Conservation (phyloP, 257 asterid genomes). For the Gentiana straminea region DNA sequence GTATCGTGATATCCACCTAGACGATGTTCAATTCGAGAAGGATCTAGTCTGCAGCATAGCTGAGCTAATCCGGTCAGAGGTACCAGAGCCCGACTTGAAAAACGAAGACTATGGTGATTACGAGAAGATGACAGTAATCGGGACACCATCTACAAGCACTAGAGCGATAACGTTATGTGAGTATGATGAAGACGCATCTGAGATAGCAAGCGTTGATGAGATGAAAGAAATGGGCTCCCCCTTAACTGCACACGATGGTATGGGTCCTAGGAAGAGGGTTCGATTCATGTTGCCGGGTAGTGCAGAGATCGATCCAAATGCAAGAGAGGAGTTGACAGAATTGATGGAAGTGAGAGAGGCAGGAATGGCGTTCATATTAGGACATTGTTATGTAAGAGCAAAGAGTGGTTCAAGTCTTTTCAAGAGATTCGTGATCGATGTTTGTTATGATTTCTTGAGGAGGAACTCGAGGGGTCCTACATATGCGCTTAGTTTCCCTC, state of each 20-base stretch:
- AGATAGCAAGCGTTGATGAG: constrained; percentile 20
- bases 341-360: constrained; percentile 86
- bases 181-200: constrained; percentile 20
- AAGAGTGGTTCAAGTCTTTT: constrained; percentile 67
- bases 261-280: constrained; percentile 42
- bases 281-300: constrained; percentile 60
- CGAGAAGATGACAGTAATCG: constrained; percentile 64
- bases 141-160: constrained; percentile 35
- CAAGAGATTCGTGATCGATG: constrained; percentile 50
- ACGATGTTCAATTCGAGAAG: constrained; percentile 72
- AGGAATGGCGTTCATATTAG: constrained; percentile 81
- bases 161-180: constrained; percentile 37
- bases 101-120: constrained; percentile 21
- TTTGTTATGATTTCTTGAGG: constrained; percentile 71
- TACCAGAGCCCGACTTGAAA: constrained; percentile 16
- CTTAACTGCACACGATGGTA: neutral
- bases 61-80: constrained; percentile 71
- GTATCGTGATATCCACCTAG: constrained; percentile 57
- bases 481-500: constrained; percentile 63
- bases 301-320: constrained; percentile 34
- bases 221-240: constrained; percentile 32
- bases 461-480: constrained; percentile 79
- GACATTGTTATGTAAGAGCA: constrained; percentile 73
- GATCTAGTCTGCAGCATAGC: constrained; percentile 78
- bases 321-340: constrained; percentile 44